Evolutionary conservation across 2,329 filamentous ascomycete genomes (phyloP), one percentile per base, ranked within the genome.

Genomic region (Penicillium olsonii): DNA sequence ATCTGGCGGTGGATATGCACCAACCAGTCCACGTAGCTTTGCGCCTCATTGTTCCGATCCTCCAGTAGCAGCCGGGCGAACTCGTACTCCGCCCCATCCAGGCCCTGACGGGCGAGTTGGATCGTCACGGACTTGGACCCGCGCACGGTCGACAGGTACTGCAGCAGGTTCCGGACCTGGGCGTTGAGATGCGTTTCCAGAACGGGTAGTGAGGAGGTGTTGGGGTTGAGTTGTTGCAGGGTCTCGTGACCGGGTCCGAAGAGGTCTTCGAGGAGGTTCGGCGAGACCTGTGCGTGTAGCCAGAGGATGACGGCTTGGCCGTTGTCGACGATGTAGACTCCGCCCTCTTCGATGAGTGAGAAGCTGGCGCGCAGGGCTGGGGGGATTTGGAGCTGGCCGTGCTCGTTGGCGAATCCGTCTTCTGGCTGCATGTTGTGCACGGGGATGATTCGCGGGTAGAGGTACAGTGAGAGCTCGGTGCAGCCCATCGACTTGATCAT

Each of bases 11-110:
- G 94, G 55, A 97, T 81, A 71, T 96, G 89, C 50, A 99, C 94
- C 64, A 99, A 78, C 94, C 94, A 99, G 74, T 99, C 94, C 27
- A 97, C 94, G 72, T 97, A 99, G 68, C 89, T 95, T 74, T 95
- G 92, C 29, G 94, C 94, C 75, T 99, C 94, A 60, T 96, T 96
- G 70, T 97, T 97, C 57, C 94, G 83, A 67, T 99, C 94, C 73
- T 99, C 94, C 26, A 96, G 85, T 59, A 99, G 73, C 73, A 95
- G 78, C 45, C 92, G 80, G 7, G 94, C 94, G 76, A 97, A 99
- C 71, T 99, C 94, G 64, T 91, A 97, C 71, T 99, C 94, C 3
- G 92, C 90, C 1, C 94, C 94, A 65, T 99, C 94, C 4, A 97
- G 79, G 0, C 92, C 92, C 72, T 97, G 94, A 50, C 94, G 78